Conservation (phyloP, 2,329 filamentous ascomycete species). For the Mollisia scopiformis region DNA sequence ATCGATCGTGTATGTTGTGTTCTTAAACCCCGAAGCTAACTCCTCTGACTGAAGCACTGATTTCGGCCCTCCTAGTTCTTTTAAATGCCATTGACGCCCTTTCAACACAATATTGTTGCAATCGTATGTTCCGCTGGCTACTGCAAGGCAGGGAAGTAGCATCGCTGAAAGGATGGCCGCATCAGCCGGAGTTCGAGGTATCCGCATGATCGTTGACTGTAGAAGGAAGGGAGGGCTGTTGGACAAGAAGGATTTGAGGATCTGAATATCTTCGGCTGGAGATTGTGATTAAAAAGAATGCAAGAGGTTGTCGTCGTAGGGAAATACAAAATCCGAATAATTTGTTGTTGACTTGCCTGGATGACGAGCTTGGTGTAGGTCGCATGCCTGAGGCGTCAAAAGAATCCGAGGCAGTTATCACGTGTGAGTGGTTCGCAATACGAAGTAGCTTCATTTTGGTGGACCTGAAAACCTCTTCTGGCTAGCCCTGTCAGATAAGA, state of each 20-base stretch:
- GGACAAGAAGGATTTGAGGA: neutral
- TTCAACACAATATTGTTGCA: conserved; percentile 66
- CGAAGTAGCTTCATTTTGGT: neutral
- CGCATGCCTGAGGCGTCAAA: neutral
- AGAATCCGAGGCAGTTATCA: neutral
- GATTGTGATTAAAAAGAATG: neutral
- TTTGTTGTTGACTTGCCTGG: neutral
- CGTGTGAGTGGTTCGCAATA: neutral
- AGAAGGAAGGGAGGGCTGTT: neutral
- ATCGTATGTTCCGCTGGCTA: conserved; percentile 51
- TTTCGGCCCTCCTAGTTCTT: conserved; percentile 66
- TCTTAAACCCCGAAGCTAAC: conserved; percentile 54
- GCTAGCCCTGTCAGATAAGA: neutral
- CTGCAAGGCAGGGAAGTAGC: conserved; percentile 32
- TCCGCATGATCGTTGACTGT: conserved; percentile 27
- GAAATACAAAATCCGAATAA: neutral
- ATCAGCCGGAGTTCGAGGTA: conserved; percentile 27
- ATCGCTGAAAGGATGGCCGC: conserved; percentile 31
- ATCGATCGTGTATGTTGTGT: conserved; percentile 83
- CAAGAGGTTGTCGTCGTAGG: neutral
- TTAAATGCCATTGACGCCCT: conserved; percentile 65
- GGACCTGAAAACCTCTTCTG: neutral
- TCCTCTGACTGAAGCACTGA: conserved; percentile 63
- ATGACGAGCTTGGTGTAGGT: conserved; percentile 3
- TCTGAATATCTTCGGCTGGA: neutral